A percentile compares a stretch with the other conserved stretches of the same genome.
phyloP scores from a whole-genome alignment of 106 monocot species.

The Dendrobium chrysotoxum region DNA sequence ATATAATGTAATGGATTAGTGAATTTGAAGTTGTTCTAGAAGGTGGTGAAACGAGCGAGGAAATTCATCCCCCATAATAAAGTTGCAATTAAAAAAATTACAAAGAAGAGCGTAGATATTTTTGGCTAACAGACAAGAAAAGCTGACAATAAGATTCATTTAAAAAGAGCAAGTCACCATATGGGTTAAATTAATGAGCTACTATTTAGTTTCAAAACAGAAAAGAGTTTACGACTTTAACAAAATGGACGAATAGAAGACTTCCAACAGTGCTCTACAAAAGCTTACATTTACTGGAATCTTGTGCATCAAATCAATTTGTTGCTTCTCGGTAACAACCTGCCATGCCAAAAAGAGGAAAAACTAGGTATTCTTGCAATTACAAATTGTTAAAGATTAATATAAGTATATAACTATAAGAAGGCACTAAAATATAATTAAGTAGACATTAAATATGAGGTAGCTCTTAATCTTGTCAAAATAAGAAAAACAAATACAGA shows the following conservation, averaged over 20 bases:
- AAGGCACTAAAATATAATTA: not conserved
- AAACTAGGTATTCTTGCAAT: not conserved
- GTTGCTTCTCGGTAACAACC: slow-evolving; percentile 32
- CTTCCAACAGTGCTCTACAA: not conserved
- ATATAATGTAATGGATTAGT: slow-evolving; percentile 1
- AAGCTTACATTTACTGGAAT: slow-evolving; percentile 49
- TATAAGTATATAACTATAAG: not conserved
- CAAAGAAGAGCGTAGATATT: not conserved
- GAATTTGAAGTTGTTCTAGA: not conserved
- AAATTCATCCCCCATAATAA: not conserved
- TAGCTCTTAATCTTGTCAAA: not conserved
- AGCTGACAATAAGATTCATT: not conserved
- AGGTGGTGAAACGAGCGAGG: not conserved
- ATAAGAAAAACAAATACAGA: not conserved
- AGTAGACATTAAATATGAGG: slow-evolving; percentile 3
- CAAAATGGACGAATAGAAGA: too few relatives aligned
- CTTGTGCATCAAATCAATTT: slow-evolving; percentile 57
- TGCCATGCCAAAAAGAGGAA: slow-evolving; percentile 11
- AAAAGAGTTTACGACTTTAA: not conserved
- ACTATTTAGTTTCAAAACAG: not conserved
- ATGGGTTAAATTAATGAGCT: not conserved
- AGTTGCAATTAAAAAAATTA: not conserved
- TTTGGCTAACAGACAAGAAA: not conserved
- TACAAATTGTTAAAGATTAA: not conserved
- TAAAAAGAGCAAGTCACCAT: not conserved